A percentile compares a stretch with the other conserved stretches of the same genome.
Conservation (phyloP, 345 rosid genomes). For the Citrus medica region DNA sequence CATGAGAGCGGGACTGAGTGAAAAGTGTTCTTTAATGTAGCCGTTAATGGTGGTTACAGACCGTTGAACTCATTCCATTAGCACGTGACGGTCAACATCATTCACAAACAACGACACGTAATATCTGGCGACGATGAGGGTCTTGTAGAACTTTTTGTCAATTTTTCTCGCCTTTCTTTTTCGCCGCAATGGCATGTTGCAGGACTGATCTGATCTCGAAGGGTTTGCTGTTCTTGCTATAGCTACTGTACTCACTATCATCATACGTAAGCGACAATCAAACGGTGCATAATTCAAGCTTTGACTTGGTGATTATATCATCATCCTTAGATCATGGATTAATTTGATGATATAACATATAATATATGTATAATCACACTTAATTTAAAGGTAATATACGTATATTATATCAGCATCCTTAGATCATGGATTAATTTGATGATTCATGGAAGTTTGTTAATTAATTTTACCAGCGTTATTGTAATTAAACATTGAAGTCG, state of each 20-base stretch:
- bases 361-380: too few species aligned
- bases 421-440: neutral
- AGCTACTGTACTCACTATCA: neutral
- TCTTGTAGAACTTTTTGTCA: neutral
- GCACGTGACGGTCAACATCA: slow-evolving; percentile 21
- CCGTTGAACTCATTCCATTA: slow-evolving; percentile 19
- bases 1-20: neutral
- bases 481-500: slow-evolving; percentile 14
- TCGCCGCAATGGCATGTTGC: neutral
- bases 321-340: neutral
- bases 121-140: slow-evolving; percentile 33
- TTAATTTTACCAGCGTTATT: neutral
- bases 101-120: slow-evolving; percentile 22
- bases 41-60: slow-evolving; percentile 49
- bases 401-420: neutral
- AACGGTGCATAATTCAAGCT: neutral
- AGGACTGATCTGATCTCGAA: neutral
- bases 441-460: neutral
- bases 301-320: neutral
- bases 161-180: neutral
- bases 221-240: neutral
- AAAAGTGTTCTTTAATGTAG: slow-evolving; percentile 30
- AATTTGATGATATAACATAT: neutral
- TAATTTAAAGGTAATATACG: too few species aligned
- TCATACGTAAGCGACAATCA: neutral